Evolutionary conservation across 768 basidiomycete genomes (phyloP), one percentile per base, ranked within the genome.

Genomic region (Hygrophorus russula): DNA sequence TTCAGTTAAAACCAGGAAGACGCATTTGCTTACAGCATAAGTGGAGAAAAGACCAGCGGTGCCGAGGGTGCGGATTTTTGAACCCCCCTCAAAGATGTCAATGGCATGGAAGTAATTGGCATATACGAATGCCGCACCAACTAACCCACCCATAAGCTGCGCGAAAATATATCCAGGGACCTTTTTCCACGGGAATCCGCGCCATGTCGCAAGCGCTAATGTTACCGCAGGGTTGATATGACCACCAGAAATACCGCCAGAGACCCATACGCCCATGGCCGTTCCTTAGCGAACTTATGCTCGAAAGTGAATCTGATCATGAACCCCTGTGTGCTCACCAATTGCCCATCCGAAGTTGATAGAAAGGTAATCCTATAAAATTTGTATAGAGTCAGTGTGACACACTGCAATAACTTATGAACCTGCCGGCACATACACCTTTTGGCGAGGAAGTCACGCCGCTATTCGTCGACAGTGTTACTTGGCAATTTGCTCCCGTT

Each of bases 181-280:
- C 49, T 80, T 80, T 46, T 64, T 63, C 69, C 71, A 71, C 1
- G 78, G 74, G 56, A 80, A 79, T 43, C 58, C 60, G 46, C 77
- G 72, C 54, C 71, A 65, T 10, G 69, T 58, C 4, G 28, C 36
- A 9, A 17, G 30, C 3, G 15, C 4, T 2, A 44, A 7, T 60
- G 68, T 13, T 57, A 78, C 81, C 27, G 79, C 78, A 29, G 82
- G 82, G 53, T 85, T 85, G 48, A 84, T 72, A 52, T 87, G 83
- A 20, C 81, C 83, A 5, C 80, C 82, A 36, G 83, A 83, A 45
- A 82, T 70, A 36, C 78, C 76, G 39, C 69, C 70, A 15, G 70
- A 70, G 2, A 76, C 68, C 80, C 79, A 85, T 8, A 80, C 80
- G 27, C 80, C 83, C 57, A 84, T 62, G 7, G 76, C 73, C 3